phyloP scores from a whole-genome alignment of 768 basidiomycete genomes.

The Leucocoprinus birnbaumii region DNA sequence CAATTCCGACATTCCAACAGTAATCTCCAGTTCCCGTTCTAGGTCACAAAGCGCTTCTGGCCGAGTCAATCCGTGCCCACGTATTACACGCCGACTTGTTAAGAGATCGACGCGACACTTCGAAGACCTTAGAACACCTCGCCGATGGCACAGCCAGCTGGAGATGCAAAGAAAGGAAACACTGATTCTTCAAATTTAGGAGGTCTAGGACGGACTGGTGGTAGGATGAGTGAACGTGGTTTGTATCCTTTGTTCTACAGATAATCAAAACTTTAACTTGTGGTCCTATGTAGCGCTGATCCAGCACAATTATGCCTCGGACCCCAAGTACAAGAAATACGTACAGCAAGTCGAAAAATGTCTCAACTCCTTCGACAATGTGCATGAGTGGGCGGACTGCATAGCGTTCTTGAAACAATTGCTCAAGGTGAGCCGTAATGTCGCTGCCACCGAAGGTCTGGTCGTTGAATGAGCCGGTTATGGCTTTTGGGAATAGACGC shows the following conservation, averaged over 20 bases:
- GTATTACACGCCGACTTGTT: background rate
- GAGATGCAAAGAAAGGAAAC: background rate
- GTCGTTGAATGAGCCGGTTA: background rate
- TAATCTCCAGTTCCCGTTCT: too few relatives aligned
- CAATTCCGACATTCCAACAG: too few relatives aligned
- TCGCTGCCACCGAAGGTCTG: background rate
- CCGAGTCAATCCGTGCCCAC: too few relatives aligned
- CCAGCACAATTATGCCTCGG: slow-evolving; percentile 61
- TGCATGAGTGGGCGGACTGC: slow-evolving; percentile 99
- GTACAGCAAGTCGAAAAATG: slow-evolving; percentile 90
- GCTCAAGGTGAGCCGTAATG: slow-evolving; percentile 63
- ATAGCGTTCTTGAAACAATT: slow-evolving; percentile 95
- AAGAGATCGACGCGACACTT: background rate
- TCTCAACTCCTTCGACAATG: slow-evolving; percentile 89
- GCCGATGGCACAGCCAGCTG: background rate
- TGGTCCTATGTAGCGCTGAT: slow-evolving; percentile 38
- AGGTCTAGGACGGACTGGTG: slow-evolving; percentile 16
- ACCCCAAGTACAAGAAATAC: slow-evolving; percentile 96
- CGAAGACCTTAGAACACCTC: background rate
- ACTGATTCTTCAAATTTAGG: background rate
- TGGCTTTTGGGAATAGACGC: slow-evolving; percentile 52
- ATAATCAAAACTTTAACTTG: background rate
- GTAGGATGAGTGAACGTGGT: slow-evolving; percentile 51
- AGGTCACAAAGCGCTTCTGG: too few relatives aligned
- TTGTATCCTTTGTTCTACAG: slow-evolving; percentile 25